Conservation (phyloP, 2,329 filamentous ascomycete species). For the Phoma sp. region DNA sequence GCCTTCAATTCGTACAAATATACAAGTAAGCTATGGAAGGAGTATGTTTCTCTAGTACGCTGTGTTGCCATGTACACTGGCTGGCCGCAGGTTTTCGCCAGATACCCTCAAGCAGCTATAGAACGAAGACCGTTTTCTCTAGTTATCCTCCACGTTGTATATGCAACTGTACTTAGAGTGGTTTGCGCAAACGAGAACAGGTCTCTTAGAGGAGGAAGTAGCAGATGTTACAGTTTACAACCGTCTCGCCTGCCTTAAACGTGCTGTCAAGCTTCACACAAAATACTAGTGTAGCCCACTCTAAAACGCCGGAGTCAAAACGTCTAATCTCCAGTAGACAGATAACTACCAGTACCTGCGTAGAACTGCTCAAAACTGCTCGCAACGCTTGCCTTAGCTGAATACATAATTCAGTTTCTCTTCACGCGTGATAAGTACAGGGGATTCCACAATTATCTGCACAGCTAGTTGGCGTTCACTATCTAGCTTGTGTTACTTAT, state of each 20-base stretch:
- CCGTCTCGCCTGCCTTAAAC: conserved; percentile 13
- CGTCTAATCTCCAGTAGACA: conserved; percentile 1
- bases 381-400: conserved; percentile 6
- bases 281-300: conserved; percentile 5
- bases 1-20: not conserved
- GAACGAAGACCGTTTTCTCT: too few species aligned
- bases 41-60: conserved; percentile 12
- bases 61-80: not conserved
- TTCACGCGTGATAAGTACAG: conserved; percentile 19
- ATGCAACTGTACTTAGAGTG: conserved; percentile 10
- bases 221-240: conserved; percentile 12
- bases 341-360: not conserved
- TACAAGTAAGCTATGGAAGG: not conserved
- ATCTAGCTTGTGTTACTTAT: not conserved
- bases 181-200: conserved; percentile 9
- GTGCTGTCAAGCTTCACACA: conserved; percentile 14
- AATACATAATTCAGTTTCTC: conserved; percentile 14
- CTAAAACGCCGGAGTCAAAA: conserved; percentile 6
- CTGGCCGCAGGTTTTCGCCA: not conserved
- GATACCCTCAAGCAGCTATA: not conserved
- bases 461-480: conserved; percentile 11
- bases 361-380: conserved; percentile 7
- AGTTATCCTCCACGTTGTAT: too few species aligned
- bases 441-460: conserved; percentile 1
- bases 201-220: conserved; percentile 16